Percentiles rank a stretch among this genome's conserved stretches.
Conservation (phyloP, 306 rosid genomes). For the Urtica urens region DNA sequence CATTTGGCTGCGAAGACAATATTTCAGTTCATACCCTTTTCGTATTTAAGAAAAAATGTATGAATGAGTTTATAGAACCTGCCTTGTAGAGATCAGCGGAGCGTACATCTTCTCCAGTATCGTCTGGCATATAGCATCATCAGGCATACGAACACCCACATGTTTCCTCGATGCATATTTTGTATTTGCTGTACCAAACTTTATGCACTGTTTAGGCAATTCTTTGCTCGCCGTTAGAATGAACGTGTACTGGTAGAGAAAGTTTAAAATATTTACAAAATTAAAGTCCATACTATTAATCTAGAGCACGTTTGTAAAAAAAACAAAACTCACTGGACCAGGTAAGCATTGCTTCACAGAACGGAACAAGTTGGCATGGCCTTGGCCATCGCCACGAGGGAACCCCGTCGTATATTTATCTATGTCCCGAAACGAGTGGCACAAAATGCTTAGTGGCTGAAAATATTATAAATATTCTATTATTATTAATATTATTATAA, state of each 20-base stretch:
- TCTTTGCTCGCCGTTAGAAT: conserved; percentile 83
- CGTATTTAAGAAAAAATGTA: not conserved
- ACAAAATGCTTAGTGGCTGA: conserved; percentile 91
- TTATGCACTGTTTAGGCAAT: conserved; percentile 75
- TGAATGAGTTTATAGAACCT: conserved; percentile 16
- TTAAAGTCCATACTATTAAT: conserved; percentile 13
- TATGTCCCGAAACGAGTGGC: conserved; percentile 87
- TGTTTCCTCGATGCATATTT: conserved; percentile 62
- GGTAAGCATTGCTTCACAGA: conserved; percentile 81
- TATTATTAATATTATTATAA: too few species aligned
- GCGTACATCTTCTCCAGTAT: conserved; percentile 67
- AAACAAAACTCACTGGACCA: conserved; percentile 72
- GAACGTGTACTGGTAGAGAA: conserved; percentile 98
- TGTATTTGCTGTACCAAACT: conserved; percentile 58
- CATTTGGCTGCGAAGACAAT: conserved; percentile 1
- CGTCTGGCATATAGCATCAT: conserved; percentile 69
- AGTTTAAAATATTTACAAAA: too few species aligned
- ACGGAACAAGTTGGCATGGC: conserved; percentile 66
- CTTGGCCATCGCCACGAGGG: conserved; percentile 86
- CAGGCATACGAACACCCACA: conserved; percentile 91
- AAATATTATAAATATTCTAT: conserved; percentile 11
- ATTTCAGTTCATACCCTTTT: conserved; percentile 7
- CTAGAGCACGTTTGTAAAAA: conserved; percentile 8
- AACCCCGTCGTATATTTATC: conserved; percentile 77
- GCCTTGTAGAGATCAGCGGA: conserved; percentile 85